Conservation (phyloP, 2,329 filamentous ascomycete genomes). For the Monilinia laxa region DNA sequence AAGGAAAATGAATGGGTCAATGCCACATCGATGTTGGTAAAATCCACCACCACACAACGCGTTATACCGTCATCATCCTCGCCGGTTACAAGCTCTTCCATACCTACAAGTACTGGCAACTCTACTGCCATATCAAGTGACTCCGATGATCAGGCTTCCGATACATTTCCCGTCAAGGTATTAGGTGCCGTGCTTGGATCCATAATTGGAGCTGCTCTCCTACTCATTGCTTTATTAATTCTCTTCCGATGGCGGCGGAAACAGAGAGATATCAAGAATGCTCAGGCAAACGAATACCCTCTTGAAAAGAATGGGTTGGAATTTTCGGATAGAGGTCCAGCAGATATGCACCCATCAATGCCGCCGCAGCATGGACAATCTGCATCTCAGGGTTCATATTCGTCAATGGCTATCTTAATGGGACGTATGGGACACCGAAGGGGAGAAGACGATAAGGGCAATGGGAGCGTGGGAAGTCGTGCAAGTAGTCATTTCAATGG, state of each 20-base stretch:
- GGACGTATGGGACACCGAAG: conserved; percentile 56
- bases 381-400: conserved; percentile 57
- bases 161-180: conserved; percentile 54
- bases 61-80: conserved; percentile 13
- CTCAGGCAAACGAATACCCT: conserved; percentile 46
- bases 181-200: conserved; percentile 80
- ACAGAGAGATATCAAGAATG: conserved; percentile 52
- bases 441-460: conserved; percentile 46
- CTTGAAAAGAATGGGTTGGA: conserved; percentile 59
- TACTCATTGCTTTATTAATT: conserved; percentile 58
- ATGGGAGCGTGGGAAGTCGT: conserved; percentile 57
- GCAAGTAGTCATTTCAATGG: conserved; percentile 61
- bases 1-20: conserved; percentile 77
- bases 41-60: conserved; percentile 27
- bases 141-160: conserved; percentile 30
- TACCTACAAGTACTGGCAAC: conserved; percentile 38
- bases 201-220: conserved; percentile 67
- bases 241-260: conserved; percentile 62
- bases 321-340: conserved; percentile 48
- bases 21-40: conserved; percentile 47
- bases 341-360: conserved; percentile 40
- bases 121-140: conserved; percentile 33
- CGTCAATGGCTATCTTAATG: conserved; percentile 65
- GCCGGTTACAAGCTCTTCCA: conserved; percentile 27
- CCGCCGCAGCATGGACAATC: conserved; percentile 49